Evolutionary conservation across 768 basidiomycete species (phyloP).

Genomic region (Leucogyrophana mollusca): DNA sequence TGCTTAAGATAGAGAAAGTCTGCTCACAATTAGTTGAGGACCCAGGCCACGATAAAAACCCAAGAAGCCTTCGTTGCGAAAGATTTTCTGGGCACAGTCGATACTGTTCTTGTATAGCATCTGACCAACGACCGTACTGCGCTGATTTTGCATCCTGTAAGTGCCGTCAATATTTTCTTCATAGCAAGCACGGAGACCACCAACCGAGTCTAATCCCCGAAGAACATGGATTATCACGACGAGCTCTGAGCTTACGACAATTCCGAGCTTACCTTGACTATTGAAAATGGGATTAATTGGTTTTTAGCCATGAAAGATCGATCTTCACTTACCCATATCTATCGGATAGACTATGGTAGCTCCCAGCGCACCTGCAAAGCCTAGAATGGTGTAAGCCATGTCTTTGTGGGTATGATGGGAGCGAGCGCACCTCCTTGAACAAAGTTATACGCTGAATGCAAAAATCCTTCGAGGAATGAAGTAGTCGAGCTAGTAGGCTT

Average conservation of each 20-base stretch:
- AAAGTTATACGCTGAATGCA: constrained; percentile 84
- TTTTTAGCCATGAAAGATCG: background rate
- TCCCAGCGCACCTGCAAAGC: constrained; percentile 90
- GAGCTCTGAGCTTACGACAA: background rate
- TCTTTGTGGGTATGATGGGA: background rate
- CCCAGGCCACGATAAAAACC: constrained; percentile 98
- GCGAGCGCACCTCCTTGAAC: constrained; percentile 68
- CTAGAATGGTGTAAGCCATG: constrained; percentile 35
- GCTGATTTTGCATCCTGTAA: constrained; percentile 92
- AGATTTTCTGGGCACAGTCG: constrained; percentile 92
- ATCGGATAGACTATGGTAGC: constrained; percentile 99
- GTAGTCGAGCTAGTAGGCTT: constrained; percentile 25
- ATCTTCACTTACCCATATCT: constrained; percentile 68
- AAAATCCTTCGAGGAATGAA: constrained; percentile 54
- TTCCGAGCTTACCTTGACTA: constrained; percentile 66
- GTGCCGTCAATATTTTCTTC: background rate
- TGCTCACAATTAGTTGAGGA: constrained; percentile 83
- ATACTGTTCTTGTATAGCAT: constrained; percentile 94
- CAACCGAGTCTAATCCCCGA: constrained; percentile 56
- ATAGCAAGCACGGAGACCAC: constrained; percentile 3
- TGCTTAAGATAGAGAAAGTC: background rate
- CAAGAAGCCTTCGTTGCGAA: constrained; percentile 87
- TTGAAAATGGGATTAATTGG: constrained; percentile 9
- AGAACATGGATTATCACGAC: constrained; percentile 1
- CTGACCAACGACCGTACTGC: constrained; percentile 95